phyloP scores from a whole-genome alignment of 768 basidiomycete genomes.

The Mycena indigotica region DNA sequence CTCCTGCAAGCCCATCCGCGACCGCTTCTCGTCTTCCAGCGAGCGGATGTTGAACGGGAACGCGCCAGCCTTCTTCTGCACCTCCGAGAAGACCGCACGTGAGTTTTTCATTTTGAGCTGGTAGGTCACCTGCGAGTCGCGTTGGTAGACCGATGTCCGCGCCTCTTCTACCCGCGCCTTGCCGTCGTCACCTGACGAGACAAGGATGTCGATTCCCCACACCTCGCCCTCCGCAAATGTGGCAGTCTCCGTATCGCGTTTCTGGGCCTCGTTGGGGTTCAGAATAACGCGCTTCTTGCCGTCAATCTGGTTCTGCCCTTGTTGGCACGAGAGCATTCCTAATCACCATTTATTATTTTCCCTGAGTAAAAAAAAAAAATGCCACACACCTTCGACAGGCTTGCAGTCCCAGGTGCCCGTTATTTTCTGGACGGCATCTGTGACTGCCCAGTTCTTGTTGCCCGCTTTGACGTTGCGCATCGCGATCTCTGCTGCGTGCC shows the following conservation, averaged over 20 bases:
- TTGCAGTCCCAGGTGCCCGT: slow-evolving; percentile 80
- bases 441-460: slow-evolving; percentile 94
- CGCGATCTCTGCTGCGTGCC: slow-evolving; percentile 88
- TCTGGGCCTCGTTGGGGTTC: slow-evolving; percentile 84
- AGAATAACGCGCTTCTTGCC: slow-evolving; percentile 95
- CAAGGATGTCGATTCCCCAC: slow-evolving; percentile 89
- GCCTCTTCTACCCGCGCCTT: slow-evolving; percentile 91
- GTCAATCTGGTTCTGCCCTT: slow-evolving; percentile 91
- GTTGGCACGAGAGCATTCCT: slow-evolving; percentile 96
- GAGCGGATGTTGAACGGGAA: slow-evolving; percentile 97
- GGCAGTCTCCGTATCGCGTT: slow-evolving; percentile 79
- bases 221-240: slow-evolving; percentile 94
- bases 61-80: slow-evolving; percentile 95
- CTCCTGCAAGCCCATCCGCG: slow-evolving; percentile 93
- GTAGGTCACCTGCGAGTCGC: slow-evolving; percentile 84
- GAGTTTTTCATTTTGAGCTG: slow-evolving; percentile 98
- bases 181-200: slow-evolving; percentile 87
- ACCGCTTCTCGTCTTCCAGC: slow-evolving; percentile 94
- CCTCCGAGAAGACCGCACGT: slow-evolving; percentile 93
- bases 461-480: slow-evolving; percentile 90
- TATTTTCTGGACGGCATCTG: slow-evolving; percentile 78
- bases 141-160: slow-evolving; percentile 91
- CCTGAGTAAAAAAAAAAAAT: not conserved
- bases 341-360: not conserved
- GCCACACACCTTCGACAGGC: slow-evolving; percentile 82